phyloP scores from a whole-genome alignment of 2,329 filamentous ascomycete species.

The Aspergillus neoniger region DNA sequence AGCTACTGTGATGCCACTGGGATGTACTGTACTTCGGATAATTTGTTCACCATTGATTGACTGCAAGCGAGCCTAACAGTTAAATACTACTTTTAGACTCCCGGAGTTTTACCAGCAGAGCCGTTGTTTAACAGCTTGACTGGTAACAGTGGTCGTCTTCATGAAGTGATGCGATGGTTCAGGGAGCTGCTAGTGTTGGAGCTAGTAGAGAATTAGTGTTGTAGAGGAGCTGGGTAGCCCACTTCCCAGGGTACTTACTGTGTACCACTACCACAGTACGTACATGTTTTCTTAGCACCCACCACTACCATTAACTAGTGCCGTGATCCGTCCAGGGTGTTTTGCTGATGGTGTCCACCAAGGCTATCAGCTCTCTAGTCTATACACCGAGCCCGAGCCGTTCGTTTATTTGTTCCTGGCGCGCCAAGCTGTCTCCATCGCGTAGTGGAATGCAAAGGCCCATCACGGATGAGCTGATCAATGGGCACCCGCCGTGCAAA shows the following conservation, averaged over 20 bases:
- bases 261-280: too few species aligned
- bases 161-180: background rate
- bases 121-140: background rate
- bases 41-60: background rate
- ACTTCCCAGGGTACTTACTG: background rate
- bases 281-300: too few species aligned
- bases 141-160: background rate
- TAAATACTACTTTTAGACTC: background rate
- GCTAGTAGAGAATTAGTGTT: background rate
- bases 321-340: background rate
- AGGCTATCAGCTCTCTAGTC: background rate
- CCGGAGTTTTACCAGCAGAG: background rate
- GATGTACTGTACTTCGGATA: background rate
- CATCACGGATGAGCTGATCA: constrained; percentile 9
- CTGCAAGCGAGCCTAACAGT: background rate
- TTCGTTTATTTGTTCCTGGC: constrained; percentile 1
- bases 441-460: background rate
- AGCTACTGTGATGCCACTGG: background rate
- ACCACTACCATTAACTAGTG: background rate
- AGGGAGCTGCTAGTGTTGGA: background rate
- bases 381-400: background rate
- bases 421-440: constrained; percentile 5
- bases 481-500: constrained; percentile 11
- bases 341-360: background rate
- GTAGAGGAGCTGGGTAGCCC: background rate